phyloP scores from a whole-genome alignment of 306 rosid species.

The Castanea sativa region DNA sequence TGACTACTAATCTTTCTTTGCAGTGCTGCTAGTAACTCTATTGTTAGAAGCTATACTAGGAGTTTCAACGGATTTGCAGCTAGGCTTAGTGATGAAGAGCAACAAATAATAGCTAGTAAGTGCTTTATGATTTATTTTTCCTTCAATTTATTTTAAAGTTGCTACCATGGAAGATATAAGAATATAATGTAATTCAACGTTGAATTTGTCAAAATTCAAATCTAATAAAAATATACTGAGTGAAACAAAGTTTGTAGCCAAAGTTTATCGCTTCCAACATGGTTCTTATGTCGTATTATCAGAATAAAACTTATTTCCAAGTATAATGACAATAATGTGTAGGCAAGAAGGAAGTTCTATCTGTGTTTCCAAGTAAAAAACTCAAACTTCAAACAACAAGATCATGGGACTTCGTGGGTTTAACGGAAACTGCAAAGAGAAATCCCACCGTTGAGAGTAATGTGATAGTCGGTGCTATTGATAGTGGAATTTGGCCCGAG shows the following conservation, averaged over 20 bases:
- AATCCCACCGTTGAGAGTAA: neutral
- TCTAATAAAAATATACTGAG: too few species aligned
- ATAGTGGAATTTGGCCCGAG: slow-evolving; percentile 24
- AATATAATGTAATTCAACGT: too few species aligned
- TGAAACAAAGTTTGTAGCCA: too few species aligned
- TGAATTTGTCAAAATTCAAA: too few species aligned
- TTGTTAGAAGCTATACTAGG: slow-evolving; percentile 13
- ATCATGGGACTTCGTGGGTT: slow-evolving; percentile 33
- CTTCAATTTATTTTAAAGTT: too few species aligned
- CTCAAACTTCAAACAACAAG: slow-evolving; percentile 10
- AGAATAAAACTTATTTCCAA: too few species aligned
- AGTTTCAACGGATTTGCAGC: slow-evolving; percentile 31
- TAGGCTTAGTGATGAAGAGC: neutral
- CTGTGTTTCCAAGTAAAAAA: slow-evolving; percentile 21
- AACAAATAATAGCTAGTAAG: neutral
- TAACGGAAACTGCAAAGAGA: neutral
- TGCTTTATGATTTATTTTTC: neutral
- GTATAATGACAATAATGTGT: neutral
- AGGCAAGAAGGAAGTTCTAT: slow-evolving; percentile 13
- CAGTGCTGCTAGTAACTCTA: neutral
- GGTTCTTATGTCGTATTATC: too few species aligned
- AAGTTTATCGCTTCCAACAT: too few species aligned
- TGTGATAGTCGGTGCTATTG: slow-evolving; percentile 16
- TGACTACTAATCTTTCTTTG: neutral
- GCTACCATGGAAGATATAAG: too few species aligned